Percentiles rank a stretch among this genome's conserved stretches.
Conservation (phyloP, 1,284 basidiomycete genomes). For the Porphyrellus sp. region DNA sequence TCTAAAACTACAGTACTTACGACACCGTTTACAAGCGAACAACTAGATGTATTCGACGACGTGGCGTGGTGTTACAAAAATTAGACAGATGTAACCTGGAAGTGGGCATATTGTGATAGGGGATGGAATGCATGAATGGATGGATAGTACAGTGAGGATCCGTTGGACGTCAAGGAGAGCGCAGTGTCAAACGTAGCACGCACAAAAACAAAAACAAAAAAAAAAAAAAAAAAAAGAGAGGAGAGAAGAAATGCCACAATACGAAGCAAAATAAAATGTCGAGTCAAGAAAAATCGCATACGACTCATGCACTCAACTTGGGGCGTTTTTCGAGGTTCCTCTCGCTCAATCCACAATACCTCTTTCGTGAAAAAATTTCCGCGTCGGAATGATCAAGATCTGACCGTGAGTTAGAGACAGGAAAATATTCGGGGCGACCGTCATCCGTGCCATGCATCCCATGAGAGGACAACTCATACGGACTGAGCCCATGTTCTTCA, state of each 20-base stretch:
- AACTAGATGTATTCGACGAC: conserved; percentile 19
- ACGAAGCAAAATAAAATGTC: conserved; percentile 2
- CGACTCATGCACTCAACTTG: conserved; percentile 31
- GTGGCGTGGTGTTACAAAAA: conserved; percentile 31
- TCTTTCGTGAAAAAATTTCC: conserved; percentile 28
- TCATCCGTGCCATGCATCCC: conserved; percentile 25
- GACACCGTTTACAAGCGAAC: conserved; percentile 13
- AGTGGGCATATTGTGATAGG: conserved; percentile 25
- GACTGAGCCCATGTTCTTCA: conserved; percentile 25
- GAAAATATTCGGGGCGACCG: conserved; percentile 37
- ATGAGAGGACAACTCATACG: conserved; percentile 31
- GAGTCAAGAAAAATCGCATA: conserved; percentile 1
- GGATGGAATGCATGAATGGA: conserved; percentile 29
- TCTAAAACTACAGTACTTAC: conserved; percentile 33
- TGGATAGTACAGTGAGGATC: conserved; percentile 30
- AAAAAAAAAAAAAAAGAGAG: background rate
- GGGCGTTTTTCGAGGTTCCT: conserved; percentile 27
- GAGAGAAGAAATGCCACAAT: background rate
- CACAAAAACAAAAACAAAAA: background rate
- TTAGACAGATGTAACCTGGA: conserved; percentile 30
- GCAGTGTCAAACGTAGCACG: conserved; percentile 16
- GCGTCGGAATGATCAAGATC: conserved; percentile 34
- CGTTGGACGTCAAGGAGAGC: conserved; percentile 21
- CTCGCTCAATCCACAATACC: conserved; percentile 21
- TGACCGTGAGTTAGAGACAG: conserved; percentile 42